A percentile compares a stretch with the other conserved stretches of the same genome.
Conservation (phyloP, 2,329 filamentous ascomycete species). For the Teratosphaeria viscida region DNA sequence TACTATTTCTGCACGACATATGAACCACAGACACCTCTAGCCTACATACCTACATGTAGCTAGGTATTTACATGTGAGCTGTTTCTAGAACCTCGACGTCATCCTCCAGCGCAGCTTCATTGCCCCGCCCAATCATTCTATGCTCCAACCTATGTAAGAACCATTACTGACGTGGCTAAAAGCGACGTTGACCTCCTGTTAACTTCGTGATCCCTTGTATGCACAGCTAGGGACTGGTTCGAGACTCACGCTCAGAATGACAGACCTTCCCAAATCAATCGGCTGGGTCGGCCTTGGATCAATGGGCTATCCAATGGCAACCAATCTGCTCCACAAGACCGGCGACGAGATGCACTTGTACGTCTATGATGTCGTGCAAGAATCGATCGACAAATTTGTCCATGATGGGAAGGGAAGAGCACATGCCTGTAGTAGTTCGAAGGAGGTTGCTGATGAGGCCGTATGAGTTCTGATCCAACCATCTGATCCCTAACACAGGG, state of each 20-base stretch:
- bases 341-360: conserved; percentile 33
- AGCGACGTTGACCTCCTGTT: too few relatives aligned
- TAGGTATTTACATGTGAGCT: too few relatives aligned
- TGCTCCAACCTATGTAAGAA: too few relatives aligned
- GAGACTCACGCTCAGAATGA: conserved; percentile 7
- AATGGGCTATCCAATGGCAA: conserved; percentile 46
- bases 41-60: too few relatives aligned
- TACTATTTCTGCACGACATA: too few relatives aligned
- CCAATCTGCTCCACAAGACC: conserved; percentile 40
- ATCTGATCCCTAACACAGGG: neutral
- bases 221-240: neutral
- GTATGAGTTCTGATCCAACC: conserved; percentile 26
- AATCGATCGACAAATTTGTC: conserved; percentile 34
- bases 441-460: conserved; percentile 40
- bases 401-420: conserved; percentile 31
- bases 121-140: too few relatives aligned
- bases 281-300: conserved; percentile 47
- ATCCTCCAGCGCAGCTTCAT: too few relatives aligned
- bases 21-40: too few relatives aligned
- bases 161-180: too few relatives aligned
- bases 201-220: neutral
- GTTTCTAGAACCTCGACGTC: too few relatives aligned
- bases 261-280: conserved; percentile 20
- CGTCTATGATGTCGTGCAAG: conserved; percentile 39
- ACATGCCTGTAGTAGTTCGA: conserved; percentile 32